phyloP scores from a whole-genome alignment of 1,284 basidiomycete species.

The Tylopilus orsonianus region DNA sequence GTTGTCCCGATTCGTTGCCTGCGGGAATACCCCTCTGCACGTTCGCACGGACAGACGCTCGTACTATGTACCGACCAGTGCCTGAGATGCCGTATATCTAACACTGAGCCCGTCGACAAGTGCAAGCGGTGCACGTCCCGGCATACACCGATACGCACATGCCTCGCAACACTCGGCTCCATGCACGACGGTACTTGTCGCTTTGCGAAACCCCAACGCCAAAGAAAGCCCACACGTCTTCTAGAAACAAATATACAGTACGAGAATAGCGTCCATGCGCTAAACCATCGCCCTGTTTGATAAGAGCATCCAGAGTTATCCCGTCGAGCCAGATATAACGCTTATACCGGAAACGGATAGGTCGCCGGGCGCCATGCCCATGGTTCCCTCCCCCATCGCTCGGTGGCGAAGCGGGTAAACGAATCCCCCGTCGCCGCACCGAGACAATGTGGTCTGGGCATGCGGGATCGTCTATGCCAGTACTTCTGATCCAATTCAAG shows the following conservation, averaged over 20 bases:
- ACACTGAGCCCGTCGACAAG: too few relatives aligned
- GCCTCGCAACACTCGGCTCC: too few relatives aligned
- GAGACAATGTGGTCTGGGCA: constrained; percentile 1
- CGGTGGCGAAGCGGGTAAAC: constrained; percentile 10
- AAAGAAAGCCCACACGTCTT: background rate
- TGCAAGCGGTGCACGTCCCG: too few relatives aligned
- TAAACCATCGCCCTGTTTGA: too few relatives aligned
- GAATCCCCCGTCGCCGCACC: background rate
- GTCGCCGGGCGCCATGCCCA: background rate
- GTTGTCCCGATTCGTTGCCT: background rate
- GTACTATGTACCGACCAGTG: background rate
- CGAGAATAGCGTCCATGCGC: background rate
- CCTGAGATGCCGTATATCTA: too few relatives aligned
- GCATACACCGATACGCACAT: too few relatives aligned
- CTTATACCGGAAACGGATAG: background rate
- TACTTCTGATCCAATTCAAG: too few relatives aligned
- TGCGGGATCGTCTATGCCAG: background rate
- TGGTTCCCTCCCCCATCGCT: background rate
- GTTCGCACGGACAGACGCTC: background rate
- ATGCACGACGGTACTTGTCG: too few relatives aligned
- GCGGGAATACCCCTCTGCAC: background rate
- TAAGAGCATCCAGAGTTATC: background rate
- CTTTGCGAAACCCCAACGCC: background rate
- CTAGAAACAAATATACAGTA: background rate
- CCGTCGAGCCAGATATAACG: constrained; percentile 3